A percentile compares a stretch with the other conserved stretches of the same genome.
phyloP scores from a whole-genome alignment of 73 alveolate species.

The Paramecium tetraurelia region DNA sequence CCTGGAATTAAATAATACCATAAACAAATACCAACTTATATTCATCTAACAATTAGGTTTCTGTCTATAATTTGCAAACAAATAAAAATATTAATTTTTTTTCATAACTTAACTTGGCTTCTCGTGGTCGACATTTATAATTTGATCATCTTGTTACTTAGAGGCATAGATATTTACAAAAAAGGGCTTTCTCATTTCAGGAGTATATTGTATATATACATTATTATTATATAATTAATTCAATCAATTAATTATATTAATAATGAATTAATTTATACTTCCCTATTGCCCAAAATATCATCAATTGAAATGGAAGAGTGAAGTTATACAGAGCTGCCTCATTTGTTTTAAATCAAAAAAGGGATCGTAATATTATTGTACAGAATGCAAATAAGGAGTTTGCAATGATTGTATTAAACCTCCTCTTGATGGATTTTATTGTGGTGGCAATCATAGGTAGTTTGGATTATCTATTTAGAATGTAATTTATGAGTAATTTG shows the following conservation, averaged over 20 bases:
- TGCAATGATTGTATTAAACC: background rate
- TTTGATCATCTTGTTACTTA: too few relatives aligned
- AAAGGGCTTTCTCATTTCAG: background rate
- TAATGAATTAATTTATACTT: constrained; percentile 8
- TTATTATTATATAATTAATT: background rate
- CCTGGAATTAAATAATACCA: too few relatives aligned
- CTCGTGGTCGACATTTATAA: background rate
- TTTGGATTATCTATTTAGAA: background rate
- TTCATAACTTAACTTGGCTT: background rate
- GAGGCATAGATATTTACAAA: too few relatives aligned
- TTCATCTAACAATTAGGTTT: background rate
- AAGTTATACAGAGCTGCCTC: background rate
- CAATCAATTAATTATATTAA: background rate
- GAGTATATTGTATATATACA: background rate
- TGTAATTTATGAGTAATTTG: constrained; percentile 4
- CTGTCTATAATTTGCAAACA: background rate
- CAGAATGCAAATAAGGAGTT: constrained; percentile 1
- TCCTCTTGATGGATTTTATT: background rate
- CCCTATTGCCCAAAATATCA: constrained; percentile 22
- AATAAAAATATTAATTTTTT: too few relatives aligned
- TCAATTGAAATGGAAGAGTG: background rate
- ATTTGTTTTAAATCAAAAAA: background rate
- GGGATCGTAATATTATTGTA: background rate
- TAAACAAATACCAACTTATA: background rate
- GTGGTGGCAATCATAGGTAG: constrained; percentile 10